Conservation (phyloP, 345 rosid genomes). For the Populus deltoides region DNA sequence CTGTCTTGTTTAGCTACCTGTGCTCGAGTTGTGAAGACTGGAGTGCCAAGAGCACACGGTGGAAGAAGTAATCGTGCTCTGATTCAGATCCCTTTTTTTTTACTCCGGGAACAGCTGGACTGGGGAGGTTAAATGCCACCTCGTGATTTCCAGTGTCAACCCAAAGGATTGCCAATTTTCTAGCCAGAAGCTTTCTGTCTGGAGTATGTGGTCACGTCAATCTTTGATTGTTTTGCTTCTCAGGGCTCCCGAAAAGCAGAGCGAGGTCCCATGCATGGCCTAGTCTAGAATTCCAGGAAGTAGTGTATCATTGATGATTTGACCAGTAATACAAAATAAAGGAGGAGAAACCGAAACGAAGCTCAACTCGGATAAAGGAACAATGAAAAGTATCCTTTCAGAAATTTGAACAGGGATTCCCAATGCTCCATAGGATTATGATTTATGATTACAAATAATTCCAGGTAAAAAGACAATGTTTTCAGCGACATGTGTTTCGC, state of each 20-base stretch:
- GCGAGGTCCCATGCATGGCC: constrained; percentile 17
- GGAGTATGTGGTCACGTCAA: not conserved
- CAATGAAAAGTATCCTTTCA: too few relatives aligned
- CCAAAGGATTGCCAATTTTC: not conserved
- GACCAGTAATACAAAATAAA: too few relatives aligned
- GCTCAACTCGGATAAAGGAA: too few relatives aligned
- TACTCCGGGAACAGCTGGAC: constrained; percentile 63
- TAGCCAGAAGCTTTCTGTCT: not conserved
- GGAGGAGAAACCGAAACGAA: too few relatives aligned
- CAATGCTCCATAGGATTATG: too few relatives aligned
- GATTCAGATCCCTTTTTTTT: constrained; percentile 56
- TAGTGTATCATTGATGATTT: too few relatives aligned
- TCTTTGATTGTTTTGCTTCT: constrained; percentile 13
- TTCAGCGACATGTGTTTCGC: too few relatives aligned
- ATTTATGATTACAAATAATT: too few relatives aligned
- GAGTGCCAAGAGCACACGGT: constrained; percentile 50
- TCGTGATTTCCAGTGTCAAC: constrained; percentile 38
- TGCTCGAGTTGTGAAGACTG: constrained; percentile 62
- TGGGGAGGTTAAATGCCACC: constrained; percentile 64
- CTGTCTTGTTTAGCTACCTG: constrained; percentile 38
- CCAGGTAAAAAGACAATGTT: too few relatives aligned
- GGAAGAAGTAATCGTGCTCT: constrained; percentile 56
- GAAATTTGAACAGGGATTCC: too few relatives aligned
- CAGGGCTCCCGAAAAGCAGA: constrained; percentile 81
- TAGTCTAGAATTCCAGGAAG: too few relatives aligned